A percentile compares a stretch with the other conserved stretches of the same genome.
Evolutionary conservation across 108 stramenopile species (phyloP).

Genomic region (Discostella stelligeroides): DNA sequence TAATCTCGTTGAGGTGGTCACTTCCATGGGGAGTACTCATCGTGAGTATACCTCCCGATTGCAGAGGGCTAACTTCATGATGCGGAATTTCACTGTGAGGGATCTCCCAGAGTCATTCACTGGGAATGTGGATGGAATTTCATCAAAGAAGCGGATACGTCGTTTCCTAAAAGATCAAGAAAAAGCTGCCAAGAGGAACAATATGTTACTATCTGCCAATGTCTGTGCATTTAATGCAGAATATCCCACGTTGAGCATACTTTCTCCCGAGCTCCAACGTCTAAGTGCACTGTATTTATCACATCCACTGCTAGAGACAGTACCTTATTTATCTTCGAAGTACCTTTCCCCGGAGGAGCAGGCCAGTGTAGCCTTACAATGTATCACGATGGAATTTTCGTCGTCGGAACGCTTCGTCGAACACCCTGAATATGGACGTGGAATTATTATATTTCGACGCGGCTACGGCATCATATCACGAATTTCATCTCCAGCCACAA

Average conservation of each 20-base stretch:
- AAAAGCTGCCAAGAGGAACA: constrained; percentile 17
- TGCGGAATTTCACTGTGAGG: constrained; percentile 23
- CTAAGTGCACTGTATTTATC: constrained; percentile 33
- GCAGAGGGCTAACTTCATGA: constrained; percentile 43
- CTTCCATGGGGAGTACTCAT: background rate
- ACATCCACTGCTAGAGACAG: constrained; percentile 34
- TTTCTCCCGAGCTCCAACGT: constrained; percentile 39
- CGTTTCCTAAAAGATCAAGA: constrained; percentile 39
- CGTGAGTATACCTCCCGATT: constrained; percentile 15
- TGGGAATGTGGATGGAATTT: background rate
- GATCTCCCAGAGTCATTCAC: constrained; percentile 28
- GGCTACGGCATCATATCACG: constrained; percentile 32
- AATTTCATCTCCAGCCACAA: background rate
- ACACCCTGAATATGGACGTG: constrained; percentile 41
- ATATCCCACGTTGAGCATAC: constrained; percentile 36
- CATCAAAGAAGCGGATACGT: constrained; percentile 27
- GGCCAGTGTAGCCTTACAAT: constrained; percentile 32
- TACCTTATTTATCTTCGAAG: constrained; percentile 55
- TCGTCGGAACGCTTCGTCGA: constrained; percentile 28
- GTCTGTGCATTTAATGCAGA: constrained; percentile 20
- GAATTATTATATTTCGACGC: constrained; percentile 28
- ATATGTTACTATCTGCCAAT: constrained; percentile 12
- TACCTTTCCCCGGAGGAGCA: constrained; percentile 46
- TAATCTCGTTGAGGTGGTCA: constrained; percentile 34
- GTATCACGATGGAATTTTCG: constrained; percentile 43